Base-by-base conservation (phyloP, 352 stramenopile species). In the Globisporangium spinosum region DNA sequence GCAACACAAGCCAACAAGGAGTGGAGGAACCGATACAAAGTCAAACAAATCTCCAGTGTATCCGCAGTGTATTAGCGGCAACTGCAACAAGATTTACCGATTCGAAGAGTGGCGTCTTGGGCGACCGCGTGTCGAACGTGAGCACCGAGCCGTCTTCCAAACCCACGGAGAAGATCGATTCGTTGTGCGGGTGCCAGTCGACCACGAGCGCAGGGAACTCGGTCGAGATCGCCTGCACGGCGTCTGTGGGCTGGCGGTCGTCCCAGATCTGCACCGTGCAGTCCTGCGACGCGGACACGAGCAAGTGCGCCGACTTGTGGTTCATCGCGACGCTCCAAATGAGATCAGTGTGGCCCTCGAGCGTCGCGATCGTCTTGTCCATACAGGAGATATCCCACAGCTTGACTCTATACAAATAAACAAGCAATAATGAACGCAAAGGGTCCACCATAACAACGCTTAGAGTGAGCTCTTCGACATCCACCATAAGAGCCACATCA, bases 221-320 rank as follows among this genome's bases (percentile, higher is more conserved):
- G 7, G 82, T 90, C 0, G 70, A 69, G 35, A 93, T 63, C 9
- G 71, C 70, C 27, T 83, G 70, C 25, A 78, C 64, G 0, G 80
- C 75, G 3, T 71, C 62, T 53, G 82, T 74, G 40, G 77, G 71
- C 40, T 77, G 73, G n/a, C 87, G 85, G 51, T 79, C 72, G 64
- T 95, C 85, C 87, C 87, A 95, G 22, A 95, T 63, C 53, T 87
- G 80, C 51, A 93, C 83, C 1, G 83, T 90, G 35, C 72, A 67
- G 64, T 95, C 87, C 45, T 93, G 83, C 12, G 85, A 85, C 0
- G 80, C 82, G 20, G 85, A 86, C 20, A 79, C 86, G 17, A 90
- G 68, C 59, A 86, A 22, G 51, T 81, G 70, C 2, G 75, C 74
- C 32, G 82, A 64, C 17, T 54, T 67, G 1, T 77, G 76, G 51